These are phyloP conservation scores for Zopfia rhizophila DNA, from an alignment of 2,329 filamentous ascomycete species.

Conservation along the genomic window DNA sequence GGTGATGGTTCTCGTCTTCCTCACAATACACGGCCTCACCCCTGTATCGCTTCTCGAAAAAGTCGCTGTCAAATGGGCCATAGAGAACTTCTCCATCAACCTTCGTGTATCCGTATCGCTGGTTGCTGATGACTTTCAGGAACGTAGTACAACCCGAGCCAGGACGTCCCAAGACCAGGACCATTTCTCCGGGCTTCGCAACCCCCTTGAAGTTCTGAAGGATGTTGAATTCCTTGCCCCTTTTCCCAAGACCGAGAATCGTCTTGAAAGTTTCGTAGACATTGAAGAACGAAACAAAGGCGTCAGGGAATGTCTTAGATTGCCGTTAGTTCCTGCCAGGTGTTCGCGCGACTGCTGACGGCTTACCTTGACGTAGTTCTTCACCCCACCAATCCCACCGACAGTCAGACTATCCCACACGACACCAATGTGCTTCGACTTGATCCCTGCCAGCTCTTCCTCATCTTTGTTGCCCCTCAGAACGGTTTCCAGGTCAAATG, in stretches of 20 bases:
- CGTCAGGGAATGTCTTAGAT: slow-evolving; percentile 76
- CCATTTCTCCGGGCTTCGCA: slow-evolving; percentile 80
- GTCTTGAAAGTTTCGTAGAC: slow-evolving; percentile 71
- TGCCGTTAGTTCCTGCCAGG: slow-evolving; percentile 15
- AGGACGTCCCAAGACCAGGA: slow-evolving; percentile 81
- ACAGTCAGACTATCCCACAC: slow-evolving; percentile 83
- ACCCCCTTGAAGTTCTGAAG: slow-evolving; percentile 74
- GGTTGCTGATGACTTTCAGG: slow-evolving; percentile 65
- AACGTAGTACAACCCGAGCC: slow-evolving; percentile 69
- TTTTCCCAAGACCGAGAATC: slow-evolving; percentile 72
- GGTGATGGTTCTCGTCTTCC: slow-evolving; percentile 86
- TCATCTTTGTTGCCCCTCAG: slow-evolving; percentile 77
- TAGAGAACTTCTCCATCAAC: slow-evolving; percentile 79
- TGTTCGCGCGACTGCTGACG: slow-evolving; percentile 6
- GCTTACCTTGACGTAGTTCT: slow-evolving; percentile 69
- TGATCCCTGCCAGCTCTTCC: slow-evolving; percentile 80
- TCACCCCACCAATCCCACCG: slow-evolving; percentile 76
- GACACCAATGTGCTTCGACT: slow-evolving; percentile 76
- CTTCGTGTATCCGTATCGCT: slow-evolving; percentile 68
- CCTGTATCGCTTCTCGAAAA: slow-evolving; percentile 76
- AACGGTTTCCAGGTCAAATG: slow-evolving; percentile 80
- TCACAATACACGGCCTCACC: slow-evolving; percentile 88
- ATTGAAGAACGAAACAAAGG: slow-evolving; percentile 81
- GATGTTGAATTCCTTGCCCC: slow-evolving; percentile 77
- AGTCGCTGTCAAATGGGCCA: slow-evolving; percentile 75